A percentile compares a stretch with the other conserved stretches of the same genome.
phyloP scores from a whole-genome alignment of 148 eudicot species.

The Amaranthus cruentus region DNA sequence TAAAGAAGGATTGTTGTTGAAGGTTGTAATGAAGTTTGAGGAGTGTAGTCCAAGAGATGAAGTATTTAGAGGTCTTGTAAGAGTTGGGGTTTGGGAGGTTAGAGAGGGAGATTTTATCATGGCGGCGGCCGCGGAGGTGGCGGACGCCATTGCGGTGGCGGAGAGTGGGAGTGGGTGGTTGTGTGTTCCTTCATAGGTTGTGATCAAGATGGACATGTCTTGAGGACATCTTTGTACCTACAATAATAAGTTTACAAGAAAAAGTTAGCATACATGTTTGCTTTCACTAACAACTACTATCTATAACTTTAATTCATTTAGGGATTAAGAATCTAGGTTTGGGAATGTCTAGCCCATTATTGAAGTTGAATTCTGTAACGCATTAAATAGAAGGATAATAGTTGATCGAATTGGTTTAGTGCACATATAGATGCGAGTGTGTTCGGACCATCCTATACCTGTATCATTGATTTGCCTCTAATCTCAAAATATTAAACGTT shows the following conservation, averaged over 20 bases:
- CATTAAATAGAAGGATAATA: too few species aligned
- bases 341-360: too few species aligned
- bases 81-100: constrained; percentile 28
- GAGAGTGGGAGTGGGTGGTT: constrained; percentile 59
- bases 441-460: too few species aligned
- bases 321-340: too few species aligned
- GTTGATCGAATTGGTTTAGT: too few species aligned
- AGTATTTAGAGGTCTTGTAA: constrained; percentile 15
- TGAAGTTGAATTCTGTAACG: too few species aligned
- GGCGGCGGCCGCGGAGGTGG: constrained; percentile 54
- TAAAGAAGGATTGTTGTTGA: constrained; percentile 33
- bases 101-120: constrained; percentile 44
- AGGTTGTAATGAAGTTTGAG: constrained; percentile 21
- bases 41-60: constrained; percentile 12
- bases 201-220: constrained; percentile 49
- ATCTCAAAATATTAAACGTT: too few species aligned
- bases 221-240: constrained; percentile 65
- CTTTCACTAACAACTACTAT: too few species aligned
- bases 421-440: too few species aligned
- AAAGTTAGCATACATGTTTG: too few species aligned
- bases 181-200: constrained; percentile 75
- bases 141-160: constrained; percentile 60
- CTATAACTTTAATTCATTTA: too few species aligned
- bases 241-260: not conserved
- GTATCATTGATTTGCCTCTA: too few species aligned